These are phyloP conservation scores for Adansonia digitata DNA, from an alignment of 345 rosid species.

Conservation along the genomic window DNA sequence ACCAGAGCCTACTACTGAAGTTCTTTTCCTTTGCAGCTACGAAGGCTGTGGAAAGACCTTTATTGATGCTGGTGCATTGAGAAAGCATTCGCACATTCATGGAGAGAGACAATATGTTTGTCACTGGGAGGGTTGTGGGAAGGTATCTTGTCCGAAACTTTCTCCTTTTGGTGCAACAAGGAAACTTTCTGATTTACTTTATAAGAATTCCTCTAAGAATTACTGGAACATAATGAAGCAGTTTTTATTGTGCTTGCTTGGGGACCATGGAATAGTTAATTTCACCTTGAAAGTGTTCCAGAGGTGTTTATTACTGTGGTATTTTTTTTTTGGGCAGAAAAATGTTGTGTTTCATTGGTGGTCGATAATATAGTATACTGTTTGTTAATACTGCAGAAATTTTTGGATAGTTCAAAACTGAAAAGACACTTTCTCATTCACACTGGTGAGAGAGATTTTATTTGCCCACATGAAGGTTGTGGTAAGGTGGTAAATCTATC, in stretches of 20 bases:
- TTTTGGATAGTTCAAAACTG: slow-evolving; percentile 95
- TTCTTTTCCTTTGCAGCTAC: slow-evolving; percentile 92
- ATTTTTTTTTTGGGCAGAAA: not conserved
- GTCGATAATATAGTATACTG: not conserved
- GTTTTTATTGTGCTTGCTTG: not conserved
- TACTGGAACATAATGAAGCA: not conserved
- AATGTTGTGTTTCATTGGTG: not conserved
- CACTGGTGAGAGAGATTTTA: slow-evolving; percentile 78
- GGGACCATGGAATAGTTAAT: not conserved
- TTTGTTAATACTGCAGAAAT: slow-evolving; percentile 63
- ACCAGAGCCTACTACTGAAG: slow-evolving; percentile 93
- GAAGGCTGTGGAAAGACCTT: slow-evolving; percentile 95
- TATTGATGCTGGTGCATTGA: slow-evolving; percentile 85
- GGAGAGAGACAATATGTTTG: slow-evolving; percentile 93
- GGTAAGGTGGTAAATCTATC: slow-evolving; percentile 66
- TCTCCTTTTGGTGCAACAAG: not conserved
- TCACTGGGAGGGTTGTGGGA: slow-evolving; percentile 71
- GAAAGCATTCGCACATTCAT: slow-evolving; percentile 95
- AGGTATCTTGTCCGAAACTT: slow-evolving; percentile 38
- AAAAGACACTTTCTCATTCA: slow-evolving; percentile 93
- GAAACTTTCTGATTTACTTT: not conserved
- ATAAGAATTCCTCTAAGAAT: not conserved
- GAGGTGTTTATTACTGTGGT: not conserved
- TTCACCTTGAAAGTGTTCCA: not conserved
- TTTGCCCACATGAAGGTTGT: slow-evolving; percentile 96